Conservation (phyloP, 306 rosid species). For the Gynostemma pentaphyllum region DNA sequence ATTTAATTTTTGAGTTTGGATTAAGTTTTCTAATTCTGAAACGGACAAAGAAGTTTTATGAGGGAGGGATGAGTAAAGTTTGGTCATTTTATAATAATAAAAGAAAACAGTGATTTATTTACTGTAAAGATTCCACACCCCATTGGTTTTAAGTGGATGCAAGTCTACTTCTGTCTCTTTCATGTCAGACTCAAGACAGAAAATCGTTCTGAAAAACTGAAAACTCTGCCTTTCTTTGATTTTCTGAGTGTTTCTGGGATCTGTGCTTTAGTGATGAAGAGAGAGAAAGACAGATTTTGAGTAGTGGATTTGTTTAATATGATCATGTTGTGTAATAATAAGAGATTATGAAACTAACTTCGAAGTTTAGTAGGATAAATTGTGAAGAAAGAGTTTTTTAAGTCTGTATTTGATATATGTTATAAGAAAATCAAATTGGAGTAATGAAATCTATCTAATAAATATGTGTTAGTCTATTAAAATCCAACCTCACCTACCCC, state of each 20-base stretch:
- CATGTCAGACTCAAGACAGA: slow-evolving; percentile 61
- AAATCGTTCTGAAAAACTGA: slow-evolving; percentile 66
- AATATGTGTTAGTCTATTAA: too few relatives aligned
- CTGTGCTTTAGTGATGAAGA: slow-evolving; percentile 44
- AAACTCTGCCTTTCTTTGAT: slow-evolving; percentile 50
- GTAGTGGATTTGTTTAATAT: too few relatives aligned
- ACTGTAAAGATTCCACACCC: slow-evolving; percentile 70
- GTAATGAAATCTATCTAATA: too few relatives aligned
- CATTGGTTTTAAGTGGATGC: not conserved
- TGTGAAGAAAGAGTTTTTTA: too few relatives aligned
- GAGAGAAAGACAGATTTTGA: too few relatives aligned
- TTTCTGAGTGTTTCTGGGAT: slow-evolving; percentile 77
- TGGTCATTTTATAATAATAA: not conserved
- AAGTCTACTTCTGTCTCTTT: slow-evolving; percentile 14
- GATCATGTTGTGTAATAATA: too few relatives aligned
- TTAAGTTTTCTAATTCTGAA: not conserved
- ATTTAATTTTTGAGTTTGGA: not conserved
- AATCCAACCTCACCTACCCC: too few relatives aligned
- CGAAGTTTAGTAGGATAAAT: too few relatives aligned
- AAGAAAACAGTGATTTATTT: too few relatives aligned
- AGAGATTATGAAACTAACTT: too few relatives aligned
- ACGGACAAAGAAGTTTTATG: not conserved
- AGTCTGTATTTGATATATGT: too few relatives aligned
- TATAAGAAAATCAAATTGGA: too few relatives aligned
- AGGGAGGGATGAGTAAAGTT: not conserved